phyloP scores from a whole-genome alignment of 2,329 filamentous ascomycete species.

The Podosphaera aphanis region DNA sequence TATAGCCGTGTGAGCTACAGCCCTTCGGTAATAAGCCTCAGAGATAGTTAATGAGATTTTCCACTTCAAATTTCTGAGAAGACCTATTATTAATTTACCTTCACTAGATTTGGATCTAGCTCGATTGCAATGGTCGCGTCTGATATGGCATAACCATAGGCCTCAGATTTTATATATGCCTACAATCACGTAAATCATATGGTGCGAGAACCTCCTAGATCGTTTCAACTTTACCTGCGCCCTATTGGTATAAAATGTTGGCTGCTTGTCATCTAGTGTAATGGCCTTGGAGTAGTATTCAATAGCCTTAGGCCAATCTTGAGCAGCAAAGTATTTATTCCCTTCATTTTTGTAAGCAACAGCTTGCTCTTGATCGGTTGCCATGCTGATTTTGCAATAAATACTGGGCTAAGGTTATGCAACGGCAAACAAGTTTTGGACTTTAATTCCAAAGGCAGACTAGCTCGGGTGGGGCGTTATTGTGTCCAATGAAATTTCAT shows the following conservation, averaged over 20 bases:
- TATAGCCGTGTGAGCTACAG: conserved; percentile 76
- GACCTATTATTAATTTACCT: conserved; percentile 30
- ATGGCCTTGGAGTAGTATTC: conserved; percentile 77
- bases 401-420: too few relatives aligned
- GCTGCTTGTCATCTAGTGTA: conserved; percentile 56
- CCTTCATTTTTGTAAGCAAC: conserved; percentile 75
- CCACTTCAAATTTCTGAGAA: neutral
- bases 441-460: too few relatives aligned
- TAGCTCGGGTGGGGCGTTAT: too few relatives aligned
- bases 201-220: conserved; percentile 18
- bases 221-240: conserved; percentile 43
- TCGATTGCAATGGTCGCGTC: conserved; percentile 85
- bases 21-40: conserved; percentile 82
- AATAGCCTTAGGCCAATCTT: conserved; percentile 67
- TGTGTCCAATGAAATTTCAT: too few relatives aligned
- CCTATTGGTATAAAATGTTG: conserved; percentile 81
- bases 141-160: conserved; percentile 76
- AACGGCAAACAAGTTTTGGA: too few relatives aligned
- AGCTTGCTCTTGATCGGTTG: conserved; percentile 35
- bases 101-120: conserved; percentile 67
- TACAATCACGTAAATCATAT: conserved; percentile 28
- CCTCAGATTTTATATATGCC: conserved; percentile 88
- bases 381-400: conserved; percentile 6
- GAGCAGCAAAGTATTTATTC: conserved; percentile 72
- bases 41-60: neutral